Evolutionary conservation across 345 rosid species (phyloP), one percentile per base, ranked within the genome.

Genomic region (Rhizophora mangle): DNA sequence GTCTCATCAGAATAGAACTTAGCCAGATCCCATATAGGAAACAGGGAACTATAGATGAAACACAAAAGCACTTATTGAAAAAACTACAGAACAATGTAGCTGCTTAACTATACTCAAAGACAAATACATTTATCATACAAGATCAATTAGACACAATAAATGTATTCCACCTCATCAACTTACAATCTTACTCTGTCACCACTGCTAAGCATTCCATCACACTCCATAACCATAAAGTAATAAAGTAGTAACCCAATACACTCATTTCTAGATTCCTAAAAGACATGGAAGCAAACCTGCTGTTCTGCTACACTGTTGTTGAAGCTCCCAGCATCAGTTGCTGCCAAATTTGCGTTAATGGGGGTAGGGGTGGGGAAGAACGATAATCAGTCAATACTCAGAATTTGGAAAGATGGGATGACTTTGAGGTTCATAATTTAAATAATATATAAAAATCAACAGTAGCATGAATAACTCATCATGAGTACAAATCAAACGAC

Each of bases 221-320:
- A 63, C 8, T 37, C 21, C 51, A 21, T 10, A 22, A 6, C 24
- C 26, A 65, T 29, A 67, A 53, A 15, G 7, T 19, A 64, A 64
- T 26, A 26, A 60, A 13, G 56, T 11, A 59, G n/a, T 34, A 34
- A 39, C 6, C 56, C 10, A 9, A 39, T 18, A 47, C 8, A 31
- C 1, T 57, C 43, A 24, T 8, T 16, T 55, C 51, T 51, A 72
- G 8, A 65, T 24, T 19, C 10, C 13, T 27, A 16, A 53, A 65
- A 51, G 19, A 52, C 21, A 34, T 8, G 47, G 6, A 55, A 52
- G 64, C 82, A 20, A 76, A 93, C 96, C 96, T 93, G 93, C 68
- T 90, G 84, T 53, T 80, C 98, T 20, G 93, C 86, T 68, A 93
- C 90, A 68, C 95, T 93, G 57, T 90, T 93, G 74, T 93, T 93